Percentiles rank a stretch among this genome's conserved stretches.
Evolutionary conservation across 2,329 filamentous ascomycete species (phyloP).

Genomic region (Phaeosphaeriaceae sp.): DNA sequence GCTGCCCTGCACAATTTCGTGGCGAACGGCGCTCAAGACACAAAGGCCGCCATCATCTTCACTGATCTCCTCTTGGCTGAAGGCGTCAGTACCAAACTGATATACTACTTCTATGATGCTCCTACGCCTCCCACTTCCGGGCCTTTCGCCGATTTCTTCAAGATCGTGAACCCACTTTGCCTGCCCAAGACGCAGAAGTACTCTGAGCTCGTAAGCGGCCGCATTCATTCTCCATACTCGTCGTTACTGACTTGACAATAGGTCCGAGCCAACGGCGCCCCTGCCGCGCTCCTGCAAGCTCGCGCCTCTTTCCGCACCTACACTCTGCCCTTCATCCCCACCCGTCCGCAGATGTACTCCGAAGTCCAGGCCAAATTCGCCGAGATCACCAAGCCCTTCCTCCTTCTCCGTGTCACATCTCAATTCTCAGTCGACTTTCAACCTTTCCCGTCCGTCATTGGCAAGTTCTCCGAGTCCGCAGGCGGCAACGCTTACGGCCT

Average conservation of each 20-base stretch:
- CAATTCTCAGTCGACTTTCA: conserved; percentile 35
- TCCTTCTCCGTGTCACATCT: conserved; percentile 21
- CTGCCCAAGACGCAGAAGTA: conserved; percentile 39
- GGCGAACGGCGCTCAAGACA: conserved; percentile 28
- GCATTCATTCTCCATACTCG: not conserved
- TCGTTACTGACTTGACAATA: conserved; percentile 7
- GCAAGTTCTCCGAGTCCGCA: conserved; percentile 20
- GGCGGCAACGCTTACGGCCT: conserved; percentile 37
- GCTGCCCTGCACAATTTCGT: conserved; percentile 44
- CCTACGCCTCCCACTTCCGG: conserved; percentile 38
- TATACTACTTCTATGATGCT: conserved; percentile 33
- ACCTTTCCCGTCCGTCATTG: conserved; percentile 27
- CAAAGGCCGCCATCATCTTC: conserved; percentile 33
- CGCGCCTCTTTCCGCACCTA: conserved; percentile 33
- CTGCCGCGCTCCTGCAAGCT: conserved; percentile 14
- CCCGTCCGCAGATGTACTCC: conserved; percentile 42
- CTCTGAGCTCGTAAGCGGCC: conserved; percentile 33
- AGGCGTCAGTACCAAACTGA: conserved; percentile 12
- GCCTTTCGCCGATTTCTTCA: conserved; percentile 43
- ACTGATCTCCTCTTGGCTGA: conserved; percentile 17
- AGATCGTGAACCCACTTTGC: conserved; percentile 30
- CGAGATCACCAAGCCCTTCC: conserved; percentile 30
- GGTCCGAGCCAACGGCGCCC: conserved; percentile 23
- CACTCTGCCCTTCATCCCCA: conserved; percentile 31
- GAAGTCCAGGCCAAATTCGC: conserved; percentile 43